phyloP scores from a whole-genome alignment of 176 grass and related monocot genomes.

The Oryza coarctata region DNA sequence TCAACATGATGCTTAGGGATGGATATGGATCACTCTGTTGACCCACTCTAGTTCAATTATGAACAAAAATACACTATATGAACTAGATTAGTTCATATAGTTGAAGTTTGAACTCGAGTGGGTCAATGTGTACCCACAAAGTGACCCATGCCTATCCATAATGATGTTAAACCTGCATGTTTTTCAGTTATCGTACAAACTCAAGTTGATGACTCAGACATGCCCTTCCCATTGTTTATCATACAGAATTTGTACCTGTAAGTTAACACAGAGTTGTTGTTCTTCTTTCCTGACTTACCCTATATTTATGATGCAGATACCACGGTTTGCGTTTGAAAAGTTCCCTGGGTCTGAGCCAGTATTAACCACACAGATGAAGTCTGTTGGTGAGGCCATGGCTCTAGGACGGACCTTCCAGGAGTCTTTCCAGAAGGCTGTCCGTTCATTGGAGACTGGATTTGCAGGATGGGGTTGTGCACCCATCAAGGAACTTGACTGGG shows the following conservation, averaged over 20 bases:
- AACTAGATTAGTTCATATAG: background rate
- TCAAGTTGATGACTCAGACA: background rate
- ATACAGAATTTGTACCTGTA: slow-evolving; percentile 9
- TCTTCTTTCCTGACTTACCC: slow-evolving; percentile 11
- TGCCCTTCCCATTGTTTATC: background rate
- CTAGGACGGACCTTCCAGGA: slow-evolving; percentile 94
- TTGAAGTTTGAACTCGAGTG: background rate
- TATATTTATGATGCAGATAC: slow-evolving; percentile 72
- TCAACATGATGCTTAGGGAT: background rate
- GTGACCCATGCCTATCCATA: background rate
- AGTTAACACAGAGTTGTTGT: background rate
- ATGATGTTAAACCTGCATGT: background rate
- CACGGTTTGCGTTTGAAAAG: slow-evolving; percentile 99
- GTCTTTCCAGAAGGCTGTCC: slow-evolving; percentile 96
- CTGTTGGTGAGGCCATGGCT: slow-evolving; percentile 96
- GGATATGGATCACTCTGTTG: background rate
- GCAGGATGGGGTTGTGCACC: slow-evolving; percentile 91
- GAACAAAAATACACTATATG: background rate
- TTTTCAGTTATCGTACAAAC: background rate
- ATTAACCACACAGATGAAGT: slow-evolving; percentile 99
- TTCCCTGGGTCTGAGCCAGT: slow-evolving; percentile 92
- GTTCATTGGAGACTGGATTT: slow-evolving; percentile 87
- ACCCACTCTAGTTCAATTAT: background rate
- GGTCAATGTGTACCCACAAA: background rate
- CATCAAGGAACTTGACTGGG: slow-evolving; percentile 92